Percentiles rank a stretch among this genome's conserved stretches.
These are phyloP conservation scores for Carallia pectinifolia DNA, from an alignment of 345 rosid genomes.

Conservation along the genomic window DNA sequence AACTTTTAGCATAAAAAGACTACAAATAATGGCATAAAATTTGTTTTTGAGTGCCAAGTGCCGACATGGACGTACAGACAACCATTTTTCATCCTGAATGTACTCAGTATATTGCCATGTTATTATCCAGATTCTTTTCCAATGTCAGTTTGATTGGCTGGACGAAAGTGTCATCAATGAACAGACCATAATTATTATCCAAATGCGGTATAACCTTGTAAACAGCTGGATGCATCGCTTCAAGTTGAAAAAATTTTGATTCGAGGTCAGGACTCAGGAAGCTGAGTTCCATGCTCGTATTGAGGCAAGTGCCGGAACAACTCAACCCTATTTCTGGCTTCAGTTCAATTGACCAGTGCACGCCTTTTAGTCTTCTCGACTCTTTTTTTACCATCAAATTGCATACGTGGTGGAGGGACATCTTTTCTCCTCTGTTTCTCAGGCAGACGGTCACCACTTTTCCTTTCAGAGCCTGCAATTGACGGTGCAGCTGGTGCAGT, in stretches of 20 bases:
- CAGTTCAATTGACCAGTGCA: conserved; percentile 81
- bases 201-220: conserved; percentile 60
- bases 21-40: no score
- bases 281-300: conserved; percentile 90
- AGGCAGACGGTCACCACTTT: conserved; percentile 55
- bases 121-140: not conserved
- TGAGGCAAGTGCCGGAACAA: conserved; percentile 95
- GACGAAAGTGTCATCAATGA: conserved; percentile 6
- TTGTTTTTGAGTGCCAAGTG: no score
- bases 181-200: not conserved
- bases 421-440: conserved; percentile 92
- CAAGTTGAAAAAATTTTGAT: conserved; percentile 78
- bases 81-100: not conserved
- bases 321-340: conserved; percentile 86
- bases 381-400: conserved; percentile 71
- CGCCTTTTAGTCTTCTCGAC: conserved; percentile 92
- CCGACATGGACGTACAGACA: no score
- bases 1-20: no score
- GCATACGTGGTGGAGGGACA: conserved; percentile 67
- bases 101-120: not conserved
- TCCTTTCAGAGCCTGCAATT: conserved; percentile 68
- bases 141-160: not conserved
- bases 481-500: conserved; percentile 29
- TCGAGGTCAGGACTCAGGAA: conserved; percentile 67
- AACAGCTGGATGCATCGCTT: conserved; percentile 88